Evolutionary conservation across 805 yeast genomes (phyloP), one percentile per base, ranked within the genome.

Genomic region (Teunomyces kruisii): DNA sequence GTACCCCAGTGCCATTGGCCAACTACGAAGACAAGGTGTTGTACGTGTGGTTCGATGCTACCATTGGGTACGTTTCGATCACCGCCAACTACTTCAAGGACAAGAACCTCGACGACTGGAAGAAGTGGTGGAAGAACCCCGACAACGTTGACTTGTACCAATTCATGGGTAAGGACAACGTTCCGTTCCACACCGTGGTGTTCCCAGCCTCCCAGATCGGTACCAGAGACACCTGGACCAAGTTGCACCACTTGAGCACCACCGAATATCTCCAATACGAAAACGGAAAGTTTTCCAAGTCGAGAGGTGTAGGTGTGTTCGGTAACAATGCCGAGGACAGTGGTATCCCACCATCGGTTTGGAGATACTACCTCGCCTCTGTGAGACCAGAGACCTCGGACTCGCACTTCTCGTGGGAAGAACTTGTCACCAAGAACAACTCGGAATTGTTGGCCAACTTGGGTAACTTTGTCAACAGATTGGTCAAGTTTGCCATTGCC

Each of bases 151-250:
- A 86, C 53, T 74, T 94, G 54, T 89, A 88, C 66, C 99, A 94
- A 74, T 94, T 94, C 67, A 94, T 94, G 99, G 99, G 99, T 69
- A 94, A 94, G 67, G 99, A 94, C 69, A 94, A 94, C 62, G 97
- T 91, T 58, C 97, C 98, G 27, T 94, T 94, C 88, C 99, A 94
- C 65, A 86, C 97, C 1, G 99, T 94, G 45, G 96, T 94, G 45
- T 94, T 92, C 89, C 99, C 99, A 48, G 84, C 95, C 35, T 72
- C 96, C 22, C 86, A 84, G 68, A 71, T 94, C 37, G 99, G 98
- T 65, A 91, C 99, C 13, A 69, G 77, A 14, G 92, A 92, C 46
- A 59, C 75, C 39, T 94, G 98, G 98, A 90, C 97, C 48, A 84
- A 81, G 80, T 76, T 91, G 55, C 88, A 89, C 60, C 96, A 91